phyloP scores from a whole-genome alignment of 2,329 filamentous ascomycete genomes.

The Epichloe glyceriae region DNA sequence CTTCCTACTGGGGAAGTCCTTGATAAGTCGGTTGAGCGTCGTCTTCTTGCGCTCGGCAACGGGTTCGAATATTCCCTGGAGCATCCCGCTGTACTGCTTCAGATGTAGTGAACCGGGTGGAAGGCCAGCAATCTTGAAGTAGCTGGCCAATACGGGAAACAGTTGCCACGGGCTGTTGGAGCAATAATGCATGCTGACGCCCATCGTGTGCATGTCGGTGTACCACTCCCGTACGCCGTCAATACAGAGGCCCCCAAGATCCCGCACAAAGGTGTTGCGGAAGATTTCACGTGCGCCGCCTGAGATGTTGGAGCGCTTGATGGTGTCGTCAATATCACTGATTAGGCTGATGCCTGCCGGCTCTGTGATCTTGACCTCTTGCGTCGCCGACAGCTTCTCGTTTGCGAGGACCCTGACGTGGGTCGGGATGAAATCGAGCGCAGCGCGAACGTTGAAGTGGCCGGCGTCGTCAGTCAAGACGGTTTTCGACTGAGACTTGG shows the following conservation, averaged over 20 bases:
- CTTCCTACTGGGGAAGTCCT: conserved; percentile 77
- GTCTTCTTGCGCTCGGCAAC: conserved; percentile 90
- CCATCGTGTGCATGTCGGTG: conserved; percentile 57
- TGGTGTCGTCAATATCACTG: conserved; percentile 94
- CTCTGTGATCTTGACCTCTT: conserved; percentile 65
- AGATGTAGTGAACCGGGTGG: conserved; percentile 85
- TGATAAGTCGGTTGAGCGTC: conserved; percentile 70
- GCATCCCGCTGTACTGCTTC: conserved; percentile 93
- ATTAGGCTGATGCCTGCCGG: conserved; percentile 78
- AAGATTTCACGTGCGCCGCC: conserved; percentile 88
- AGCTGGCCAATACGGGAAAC: conserved; percentile 77
- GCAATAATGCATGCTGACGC: conserved; percentile 87
- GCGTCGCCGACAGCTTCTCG: conserved; percentile 69
- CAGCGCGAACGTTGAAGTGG: conserved; percentile 70
- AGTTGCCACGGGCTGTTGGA: conserved; percentile 99
- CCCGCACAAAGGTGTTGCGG: conserved; percentile 85
- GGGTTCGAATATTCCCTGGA: conserved; percentile 95
- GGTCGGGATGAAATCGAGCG: conserved; percentile 81
- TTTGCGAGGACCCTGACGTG: conserved; percentile 79
- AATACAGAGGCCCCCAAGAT: conserved; percentile 67
- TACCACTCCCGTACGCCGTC: conserved; percentile 91
- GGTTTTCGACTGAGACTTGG: conserved; percentile 69
- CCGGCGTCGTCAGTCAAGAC: conserved; percentile 78
- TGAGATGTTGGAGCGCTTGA: conserved; percentile 88
- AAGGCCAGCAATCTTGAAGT: conserved; percentile 67